phyloP scores from a whole-genome alignment of 225 moss, liverwort and hornwort genomes.

The Pseudisothecium myosuroides region DNA sequence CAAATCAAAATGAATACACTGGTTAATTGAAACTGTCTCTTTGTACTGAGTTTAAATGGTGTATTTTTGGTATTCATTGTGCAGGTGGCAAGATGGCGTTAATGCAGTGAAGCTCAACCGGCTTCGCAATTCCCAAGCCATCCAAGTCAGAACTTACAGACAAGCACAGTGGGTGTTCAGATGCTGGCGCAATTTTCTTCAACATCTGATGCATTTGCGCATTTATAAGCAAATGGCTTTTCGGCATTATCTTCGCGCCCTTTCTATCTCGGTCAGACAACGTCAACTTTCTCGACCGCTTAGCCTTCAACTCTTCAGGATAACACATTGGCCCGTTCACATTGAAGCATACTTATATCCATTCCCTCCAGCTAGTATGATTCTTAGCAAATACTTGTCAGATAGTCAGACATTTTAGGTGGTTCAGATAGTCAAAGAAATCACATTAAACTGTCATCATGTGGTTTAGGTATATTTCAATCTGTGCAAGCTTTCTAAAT shows the following conservation, averaged over 20 bases:
- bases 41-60: background rate
- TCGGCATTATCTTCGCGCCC: constrained; percentile 78
- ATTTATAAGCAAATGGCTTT: constrained; percentile 89
- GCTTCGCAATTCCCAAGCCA: constrained; percentile 41
- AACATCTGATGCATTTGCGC: constrained; percentile 56
- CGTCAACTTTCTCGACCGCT: background rate
- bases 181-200: constrained; percentile 79
- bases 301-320: background rate
- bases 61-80: background rate
- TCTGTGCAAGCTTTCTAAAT: background rate
- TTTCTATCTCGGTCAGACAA: constrained; percentile 57
- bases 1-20: background rate
- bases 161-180: constrained; percentile 51
- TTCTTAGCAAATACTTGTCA: background rate
- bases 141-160: constrained; percentile 44
- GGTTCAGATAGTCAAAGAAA: background rate
- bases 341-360: background rate
- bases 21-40: background rate
- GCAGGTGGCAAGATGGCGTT: constrained; percentile 62
- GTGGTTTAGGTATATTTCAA: background rate
- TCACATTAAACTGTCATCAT: background rate
- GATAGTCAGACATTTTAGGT: background rate
- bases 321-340: background rate
- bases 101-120: constrained; percentile 38
- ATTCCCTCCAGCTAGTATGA: background rate